Evolutionary conservation across 257 asterid genomes (phyloP).

Genomic region (Lantana camara): DNA sequence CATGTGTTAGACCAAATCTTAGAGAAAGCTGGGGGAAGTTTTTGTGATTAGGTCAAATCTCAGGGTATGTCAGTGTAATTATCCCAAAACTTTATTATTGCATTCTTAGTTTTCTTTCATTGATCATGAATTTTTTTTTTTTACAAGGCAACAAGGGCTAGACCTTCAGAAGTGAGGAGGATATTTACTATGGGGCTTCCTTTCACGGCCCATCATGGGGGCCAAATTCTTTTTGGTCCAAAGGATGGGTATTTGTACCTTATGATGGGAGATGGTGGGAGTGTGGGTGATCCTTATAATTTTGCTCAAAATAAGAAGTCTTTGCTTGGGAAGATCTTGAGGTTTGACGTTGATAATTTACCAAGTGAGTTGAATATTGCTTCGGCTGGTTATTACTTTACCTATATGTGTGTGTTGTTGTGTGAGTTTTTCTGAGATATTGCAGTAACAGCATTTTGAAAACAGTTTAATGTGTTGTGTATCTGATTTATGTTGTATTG

Average conservation of each 20-base stretch:
- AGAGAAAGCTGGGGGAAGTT: no score
- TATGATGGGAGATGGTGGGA: slow-evolving; percentile 99
- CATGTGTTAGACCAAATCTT: no score
- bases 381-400: neutral
- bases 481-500: neutral
- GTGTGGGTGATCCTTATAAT: slow-evolving; percentile 68
- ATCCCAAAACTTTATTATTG: no score
- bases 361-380: slow-evolving; percentile 66
- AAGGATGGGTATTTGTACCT: slow-evolving; percentile 84
- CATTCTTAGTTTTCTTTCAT: neutral
- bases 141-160: slow-evolving; percentile 63
- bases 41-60: no score
- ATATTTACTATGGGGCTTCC: slow-evolving; percentile 97
- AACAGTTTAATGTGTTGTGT: neutral
- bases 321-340: slow-evolving; percentile 90
- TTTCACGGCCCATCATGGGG: slow-evolving; percentile 71
- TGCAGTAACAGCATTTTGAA: neutral
- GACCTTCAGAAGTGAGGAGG: slow-evolving; percentile 72
- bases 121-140: slow-evolving; percentile 5
- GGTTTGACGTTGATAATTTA: slow-evolving; percentile 75
- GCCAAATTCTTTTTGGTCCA: slow-evolving; percentile 96
- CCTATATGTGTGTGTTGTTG: neutral
- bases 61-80: no score
- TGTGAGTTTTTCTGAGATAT: neutral
- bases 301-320: slow-evolving; percentile 95